These are phyloP conservation scores for Cochlearia excelsa DNA, from an alignment of 345 rosid species.

Conservation along the genomic window DNA sequence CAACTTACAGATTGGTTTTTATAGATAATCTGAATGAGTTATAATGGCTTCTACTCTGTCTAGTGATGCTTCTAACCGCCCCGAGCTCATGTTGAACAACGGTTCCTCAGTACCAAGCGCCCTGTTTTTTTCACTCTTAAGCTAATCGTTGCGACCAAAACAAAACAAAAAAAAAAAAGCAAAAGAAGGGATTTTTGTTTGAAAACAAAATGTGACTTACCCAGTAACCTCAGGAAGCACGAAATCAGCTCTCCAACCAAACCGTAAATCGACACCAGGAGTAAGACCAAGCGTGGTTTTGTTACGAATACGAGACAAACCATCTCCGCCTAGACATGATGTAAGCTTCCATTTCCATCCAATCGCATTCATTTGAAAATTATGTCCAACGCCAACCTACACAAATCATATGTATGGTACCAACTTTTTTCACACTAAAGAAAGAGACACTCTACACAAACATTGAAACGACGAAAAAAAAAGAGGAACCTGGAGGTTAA, in stretches of 20 bases:
- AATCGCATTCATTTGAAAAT: constrained; percentile 67
- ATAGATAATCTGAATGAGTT: constrained; percentile 43
- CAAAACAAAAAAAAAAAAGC: not conserved
- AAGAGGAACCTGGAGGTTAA: constrained; percentile 67
- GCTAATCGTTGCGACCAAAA: not conserved
- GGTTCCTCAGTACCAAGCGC: constrained; percentile 75
- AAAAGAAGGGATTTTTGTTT: constrained; percentile 5
- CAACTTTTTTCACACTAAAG: too few species aligned
- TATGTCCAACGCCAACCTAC: constrained; percentile 84
- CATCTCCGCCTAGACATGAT: constrained; percentile 84
- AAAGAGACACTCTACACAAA: too few species aligned
- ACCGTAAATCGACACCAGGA: constrained; percentile 82
- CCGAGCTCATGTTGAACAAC: constrained; percentile 79
- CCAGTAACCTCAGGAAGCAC: constrained; percentile 84
- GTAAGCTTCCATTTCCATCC: constrained; percentile 94
- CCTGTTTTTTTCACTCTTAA: constrained; percentile 42
- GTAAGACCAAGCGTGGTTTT: constrained; percentile 72
- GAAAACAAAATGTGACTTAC: constrained; percentile 30
- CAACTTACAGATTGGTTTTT: not conserved
- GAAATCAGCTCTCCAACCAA: constrained; percentile 92
- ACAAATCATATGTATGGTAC: not conserved
- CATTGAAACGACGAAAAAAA: too few species aligned
- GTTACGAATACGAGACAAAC: constrained; percentile 70
- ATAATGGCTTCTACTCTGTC: constrained; percentile 82
- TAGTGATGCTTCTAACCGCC: constrained; percentile 73